Conservation (phyloP, 2,329 filamentous ascomycete genomes). For the Botrytis aclada region DNA sequence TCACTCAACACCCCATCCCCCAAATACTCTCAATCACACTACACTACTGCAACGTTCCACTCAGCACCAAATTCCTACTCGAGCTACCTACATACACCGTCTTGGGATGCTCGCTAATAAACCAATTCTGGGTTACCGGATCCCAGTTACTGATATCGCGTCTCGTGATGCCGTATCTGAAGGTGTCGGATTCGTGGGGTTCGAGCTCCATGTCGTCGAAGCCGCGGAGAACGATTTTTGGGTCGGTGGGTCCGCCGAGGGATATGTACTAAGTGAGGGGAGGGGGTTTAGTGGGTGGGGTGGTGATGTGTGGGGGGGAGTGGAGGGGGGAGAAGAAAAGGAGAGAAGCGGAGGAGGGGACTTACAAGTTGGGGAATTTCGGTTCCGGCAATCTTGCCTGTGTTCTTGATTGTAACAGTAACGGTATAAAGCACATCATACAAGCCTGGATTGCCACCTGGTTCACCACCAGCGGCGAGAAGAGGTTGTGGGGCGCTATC, state of each 20-base stretch:
- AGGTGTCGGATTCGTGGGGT: conserved; percentile 62
- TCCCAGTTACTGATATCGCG: conserved; percentile 91
- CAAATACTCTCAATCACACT: conserved; percentile 37
- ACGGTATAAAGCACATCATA: conserved; percentile 55
- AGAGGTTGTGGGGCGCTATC: conserved; percentile 47
- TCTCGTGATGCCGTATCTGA: conserved; percentile 68
- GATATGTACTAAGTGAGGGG: conserved; percentile 58
- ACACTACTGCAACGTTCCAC: conserved; percentile 47
- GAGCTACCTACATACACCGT: conserved; percentile 36
- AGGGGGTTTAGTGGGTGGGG: background rate
- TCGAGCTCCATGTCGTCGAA: conserved; percentile 76
- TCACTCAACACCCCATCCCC: background rate
- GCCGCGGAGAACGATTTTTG: conserved; percentile 64
- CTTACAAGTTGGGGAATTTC: conserved; percentile 54
- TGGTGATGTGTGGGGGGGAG: conserved; percentile 36
- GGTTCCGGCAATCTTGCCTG: conserved; percentile 50
- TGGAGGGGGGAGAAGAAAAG: background rate
- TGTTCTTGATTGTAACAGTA: conserved; percentile 54
- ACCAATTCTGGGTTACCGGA: conserved; percentile 73
- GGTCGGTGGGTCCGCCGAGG: conserved; percentile 74
- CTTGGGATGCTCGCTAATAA: conserved; percentile 41
- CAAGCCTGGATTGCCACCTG: conserved; percentile 52
- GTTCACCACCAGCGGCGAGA: conserved; percentile 47
- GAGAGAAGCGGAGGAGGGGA: background rate
- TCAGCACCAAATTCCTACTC: conserved; percentile 29